Base-by-base conservation (phyloP, 2,329 filamentous ascomycete genomes). In the Myriosclerotinia scirpicola region DNA sequence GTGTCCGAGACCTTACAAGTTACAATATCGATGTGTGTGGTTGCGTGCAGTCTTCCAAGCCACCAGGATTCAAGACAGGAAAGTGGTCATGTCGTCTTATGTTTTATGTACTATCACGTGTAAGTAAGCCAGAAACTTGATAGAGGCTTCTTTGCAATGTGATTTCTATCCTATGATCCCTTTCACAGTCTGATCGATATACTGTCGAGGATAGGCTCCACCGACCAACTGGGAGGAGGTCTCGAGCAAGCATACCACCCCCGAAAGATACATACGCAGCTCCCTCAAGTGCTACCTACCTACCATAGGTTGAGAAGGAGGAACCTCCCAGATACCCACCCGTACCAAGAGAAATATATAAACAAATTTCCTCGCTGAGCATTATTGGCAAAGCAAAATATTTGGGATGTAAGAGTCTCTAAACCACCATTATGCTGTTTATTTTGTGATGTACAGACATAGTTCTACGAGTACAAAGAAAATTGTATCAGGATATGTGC, bases 351-450 rank as follows among this genome's bases (percentile, higher is more conserved):
- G 44, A n/a, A 20, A 22, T 36, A 26, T 26, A 12, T 12, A 12
- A 38, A 38, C 20, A 20, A 38, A 30, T 5, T 36, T 50, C 15
- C 30, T 30, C 30, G 22, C 15, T 20, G 59, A 52, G 36, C 36
- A 34, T 15, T 52, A 52, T 52, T 50, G 48, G 22, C 22, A 50
- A 36, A 17, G 44, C 30, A 60, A 60, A 38, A 53, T n/a, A 54
- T 53, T 53, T 20, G 64, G 40, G 26, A 44, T n/a, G 14, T 15
- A 34, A 54, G 20, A 52, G 54, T 44, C 52, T 71, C 54, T 68
- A 70, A 68, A 67, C 68, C 68, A 69, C 67, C 65, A 71, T 72
- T 70, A 72, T 73, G 69, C 71, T 68, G 67, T 69, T 71, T 72
- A 71, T 69, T 72, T 61, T 71, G 65, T 71, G 69, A 71, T 71